phyloP scores from a whole-genome alignment of 306 rosid species.

The Senna tora region DNA sequence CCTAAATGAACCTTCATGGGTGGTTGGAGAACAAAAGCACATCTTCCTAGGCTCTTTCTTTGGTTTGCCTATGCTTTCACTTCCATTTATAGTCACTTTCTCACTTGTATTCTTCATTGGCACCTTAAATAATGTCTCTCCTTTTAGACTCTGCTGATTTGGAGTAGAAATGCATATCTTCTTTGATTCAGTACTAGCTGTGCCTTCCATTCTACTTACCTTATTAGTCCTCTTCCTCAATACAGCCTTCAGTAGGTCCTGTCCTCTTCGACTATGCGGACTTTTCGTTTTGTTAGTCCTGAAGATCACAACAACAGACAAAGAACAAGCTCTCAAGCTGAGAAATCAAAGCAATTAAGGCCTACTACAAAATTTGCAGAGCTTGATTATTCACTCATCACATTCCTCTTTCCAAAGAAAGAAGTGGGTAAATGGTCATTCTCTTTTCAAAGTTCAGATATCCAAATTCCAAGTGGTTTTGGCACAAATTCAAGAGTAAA shows the following conservation, averaged over 20 bases:
- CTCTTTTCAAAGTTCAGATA: too few species aligned
- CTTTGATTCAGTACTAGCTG: conserved; percentile 19
- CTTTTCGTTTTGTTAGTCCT: conserved; percentile 33
- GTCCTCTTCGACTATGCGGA: background rate
- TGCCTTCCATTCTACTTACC: background rate
- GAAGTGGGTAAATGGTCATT: background rate
- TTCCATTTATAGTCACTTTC: conserved; percentile 35
- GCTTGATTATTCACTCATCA: background rate
- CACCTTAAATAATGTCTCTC: conserved; percentile 8
- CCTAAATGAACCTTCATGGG: conserved; percentile 45
- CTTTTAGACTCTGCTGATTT: conserved; percentile 9
- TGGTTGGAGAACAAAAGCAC: conserved; percentile 50
- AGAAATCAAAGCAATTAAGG: background rate
- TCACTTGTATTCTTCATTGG: conserved; percentile 24
- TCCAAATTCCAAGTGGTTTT: too few species aligned
- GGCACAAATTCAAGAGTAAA: too few species aligned
- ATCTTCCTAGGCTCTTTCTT: conserved; percentile 14
- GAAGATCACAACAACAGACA: background rate
- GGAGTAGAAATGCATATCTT: conserved; percentile 23
- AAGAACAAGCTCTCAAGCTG: background rate
- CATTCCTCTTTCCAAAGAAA: conserved; percentile 1
- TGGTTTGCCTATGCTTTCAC: conserved; percentile 38
- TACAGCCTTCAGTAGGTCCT: conserved; percentile 30
- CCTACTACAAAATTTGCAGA: background rate
- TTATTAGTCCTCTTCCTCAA: conserved; percentile 16